Evolutionary conservation across 2,329 filamentous ascomycete species (phyloP).

Genomic region (Leptographium wingfieldii): DNA sequence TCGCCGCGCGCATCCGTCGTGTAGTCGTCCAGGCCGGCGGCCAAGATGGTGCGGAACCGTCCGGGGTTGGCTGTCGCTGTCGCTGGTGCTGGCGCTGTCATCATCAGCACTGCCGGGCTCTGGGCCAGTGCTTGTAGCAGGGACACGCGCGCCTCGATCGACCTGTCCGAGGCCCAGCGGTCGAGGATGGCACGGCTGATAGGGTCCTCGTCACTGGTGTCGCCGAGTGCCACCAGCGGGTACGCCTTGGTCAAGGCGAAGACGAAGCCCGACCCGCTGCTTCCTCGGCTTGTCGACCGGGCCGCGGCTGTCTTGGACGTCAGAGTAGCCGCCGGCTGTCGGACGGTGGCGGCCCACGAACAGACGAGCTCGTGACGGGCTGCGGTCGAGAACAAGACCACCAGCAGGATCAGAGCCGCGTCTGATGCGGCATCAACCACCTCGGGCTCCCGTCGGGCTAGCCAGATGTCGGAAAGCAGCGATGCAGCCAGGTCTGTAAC

Average conservation of each 20-base stretch:
- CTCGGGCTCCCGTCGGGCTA: slow-evolving; percentile 37
- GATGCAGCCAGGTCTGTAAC: not conserved
- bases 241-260: slow-evolving; percentile 39
- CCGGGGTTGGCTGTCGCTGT: slow-evolving; percentile 15
- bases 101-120: slow-evolving; percentile 27
- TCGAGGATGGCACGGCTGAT: slow-evolving; percentile 33
- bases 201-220: slow-evolving; percentile 15
- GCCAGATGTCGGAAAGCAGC: slow-evolving; percentile 22
- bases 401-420: slow-evolving; percentile 36
- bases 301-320: not conserved
- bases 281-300: slow-evolving; percentile 3
- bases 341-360: slow-evolving; percentile 34
- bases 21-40: slow-evolving; percentile 68
- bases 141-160: slow-evolving; percentile 40
- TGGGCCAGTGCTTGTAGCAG: slow-evolving; percentile 42
- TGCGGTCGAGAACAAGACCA: slow-evolving; percentile 21
- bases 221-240: slow-evolving; percentile 21
- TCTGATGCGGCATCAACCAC: slow-evolving; percentile 35
- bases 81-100: not conserved
- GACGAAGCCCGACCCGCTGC: slow-evolving; percentile 37
- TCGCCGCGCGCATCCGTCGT: slow-evolving; percentile 83
- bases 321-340: slow-evolving; percentile 14
- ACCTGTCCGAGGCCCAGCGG: slow-evolving; percentile 38
- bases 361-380: slow-evolving; percentile 17
- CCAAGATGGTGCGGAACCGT: slow-evolving; percentile 33